These are phyloP conservation scores for Peziza echinospora DNA, from an alignment of 495 filamentous ascomycete species.

Conservation along the genomic window DNA sequence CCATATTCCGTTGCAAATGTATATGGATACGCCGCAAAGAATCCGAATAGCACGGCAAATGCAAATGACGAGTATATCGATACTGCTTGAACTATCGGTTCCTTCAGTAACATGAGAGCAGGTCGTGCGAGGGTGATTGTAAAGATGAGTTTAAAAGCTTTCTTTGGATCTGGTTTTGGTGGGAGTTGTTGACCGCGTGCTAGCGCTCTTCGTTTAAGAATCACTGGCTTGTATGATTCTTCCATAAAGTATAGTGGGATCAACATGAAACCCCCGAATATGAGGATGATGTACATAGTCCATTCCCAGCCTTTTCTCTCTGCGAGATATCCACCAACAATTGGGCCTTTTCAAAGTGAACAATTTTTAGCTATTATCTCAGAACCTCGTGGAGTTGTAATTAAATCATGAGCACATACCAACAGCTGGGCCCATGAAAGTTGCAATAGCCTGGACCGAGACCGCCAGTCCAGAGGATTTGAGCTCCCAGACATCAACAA, in stretches of 20 bases:
- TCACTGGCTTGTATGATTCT: slow-evolving; percentile 44
- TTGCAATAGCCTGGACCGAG: slow-evolving; percentile 19
- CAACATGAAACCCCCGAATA: slow-evolving; percentile 46
- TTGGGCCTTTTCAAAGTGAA: slow-evolving; percentile 31
- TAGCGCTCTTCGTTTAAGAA: slow-evolving; percentile 31
- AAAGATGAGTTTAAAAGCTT: slow-evolving; percentile 28
- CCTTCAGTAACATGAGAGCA: slow-evolving; percentile 38
- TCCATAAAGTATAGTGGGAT: slow-evolving; percentile 39
- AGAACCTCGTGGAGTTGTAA: background rate
- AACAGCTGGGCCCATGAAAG: slow-evolving; percentile 18
- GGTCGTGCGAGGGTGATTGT: slow-evolving; percentile 38
- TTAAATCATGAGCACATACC: slow-evolving; percentile 12
- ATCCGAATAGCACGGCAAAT: slow-evolving; percentile 41
- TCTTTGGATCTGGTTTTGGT: slow-evolving; percentile 19
- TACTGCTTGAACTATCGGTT: slow-evolving; percentile 42
- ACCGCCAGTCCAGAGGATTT: slow-evolving; percentile 18
- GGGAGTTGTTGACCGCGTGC: slow-evolving; percentile 23
- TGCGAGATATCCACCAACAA: slow-evolving; percentile 59
- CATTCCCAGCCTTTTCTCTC: slow-evolving; percentile 46
- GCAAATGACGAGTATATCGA: slow-evolving; percentile 40
- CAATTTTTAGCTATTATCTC: slow-evolving; percentile 1
- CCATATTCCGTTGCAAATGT: slow-evolving; percentile 30
- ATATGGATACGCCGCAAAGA: slow-evolving; percentile 42
- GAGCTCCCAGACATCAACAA: slow-evolving; percentile 20
- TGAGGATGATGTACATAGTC: slow-evolving; percentile 64